phyloP scores from a whole-genome alignment of 1,284 basidiomycete species.

The Anthracocystis walkeri region DNA sequence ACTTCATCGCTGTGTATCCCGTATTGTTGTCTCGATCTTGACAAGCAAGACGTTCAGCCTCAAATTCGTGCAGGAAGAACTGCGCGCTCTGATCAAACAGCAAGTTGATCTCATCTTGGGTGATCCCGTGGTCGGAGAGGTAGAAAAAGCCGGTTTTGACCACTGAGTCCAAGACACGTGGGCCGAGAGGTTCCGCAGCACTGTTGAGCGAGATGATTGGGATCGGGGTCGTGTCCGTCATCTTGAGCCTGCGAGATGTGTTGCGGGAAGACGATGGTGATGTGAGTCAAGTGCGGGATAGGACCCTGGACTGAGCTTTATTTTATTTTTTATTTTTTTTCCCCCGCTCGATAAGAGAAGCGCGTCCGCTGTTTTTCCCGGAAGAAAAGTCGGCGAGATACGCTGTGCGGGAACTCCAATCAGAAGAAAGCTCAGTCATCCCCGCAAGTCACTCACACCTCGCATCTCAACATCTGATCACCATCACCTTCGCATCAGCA shows the following conservation, averaged over 20 bases:
- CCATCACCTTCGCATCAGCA: not conserved
- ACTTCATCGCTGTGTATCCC: constrained; percentile 49
- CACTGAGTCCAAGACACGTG: constrained; percentile 40
- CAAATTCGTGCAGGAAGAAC: constrained; percentile 43
- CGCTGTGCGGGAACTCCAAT: not conserved
- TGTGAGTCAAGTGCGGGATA: not conserved
- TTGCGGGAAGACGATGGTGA: not conserved
- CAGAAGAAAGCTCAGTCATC: not conserved
- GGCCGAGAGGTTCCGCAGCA: constrained; percentile 15
- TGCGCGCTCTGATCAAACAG: constrained; percentile 38
- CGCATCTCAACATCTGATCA: not conserved
- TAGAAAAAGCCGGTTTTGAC: constrained; percentile 61
- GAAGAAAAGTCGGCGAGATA: constrained; percentile 19
- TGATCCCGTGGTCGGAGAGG: constrained; percentile 53
- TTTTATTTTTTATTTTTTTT: too few relatives aligned
- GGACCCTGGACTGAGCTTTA: constrained; percentile 12
- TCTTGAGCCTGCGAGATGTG: constrained; percentile 3
- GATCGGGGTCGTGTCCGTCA: constrained; percentile 29
- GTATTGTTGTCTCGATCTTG: constrained; percentile 45
- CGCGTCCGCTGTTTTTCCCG: constrained; percentile 20
- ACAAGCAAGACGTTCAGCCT: constrained; percentile 17
- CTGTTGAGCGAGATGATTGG: constrained; percentile 42
- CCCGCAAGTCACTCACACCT: not conserved
- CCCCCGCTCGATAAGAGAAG: constrained; percentile 3
- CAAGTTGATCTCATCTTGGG: constrained; percentile 31